Percentiles rank a stretch among this genome's conserved stretches.
phyloP scores from a whole-genome alignment of 495 filamentous ascomycete species.

The Chaetomidium leptoderma region DNA sequence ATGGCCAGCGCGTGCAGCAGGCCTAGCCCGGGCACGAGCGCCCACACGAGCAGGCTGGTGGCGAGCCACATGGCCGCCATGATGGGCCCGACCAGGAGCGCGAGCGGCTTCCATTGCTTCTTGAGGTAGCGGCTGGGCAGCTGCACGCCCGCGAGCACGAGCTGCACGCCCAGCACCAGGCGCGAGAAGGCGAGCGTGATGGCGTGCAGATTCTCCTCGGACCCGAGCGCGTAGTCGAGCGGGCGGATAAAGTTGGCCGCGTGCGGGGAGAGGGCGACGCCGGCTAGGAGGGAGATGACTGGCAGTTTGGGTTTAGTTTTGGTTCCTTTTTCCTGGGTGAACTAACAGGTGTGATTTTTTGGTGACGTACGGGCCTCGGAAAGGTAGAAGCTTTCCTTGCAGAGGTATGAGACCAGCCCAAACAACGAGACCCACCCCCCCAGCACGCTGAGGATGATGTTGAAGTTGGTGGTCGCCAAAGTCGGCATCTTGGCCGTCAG shows the following conservation, averaged over 20 bases:
- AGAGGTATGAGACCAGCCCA: slow-evolving; percentile 80
- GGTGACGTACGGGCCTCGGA: slow-evolving; percentile 73
- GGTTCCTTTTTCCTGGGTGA: neutral
- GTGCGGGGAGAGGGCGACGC: slow-evolving; percentile 71
- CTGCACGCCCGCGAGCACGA: slow-evolving; percentile 86
- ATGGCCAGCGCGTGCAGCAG: slow-evolving; percentile 77
- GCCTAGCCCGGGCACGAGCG: slow-evolving; percentile 63
- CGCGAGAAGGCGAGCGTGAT: slow-evolving; percentile 77
- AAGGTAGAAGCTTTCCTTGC: slow-evolving; percentile 87
- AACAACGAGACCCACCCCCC: slow-evolving; percentile 88
- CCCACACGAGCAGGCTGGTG: slow-evolving; percentile 75
- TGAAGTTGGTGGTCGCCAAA: slow-evolving; percentile 75
- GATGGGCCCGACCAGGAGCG: slow-evolving; percentile 73
- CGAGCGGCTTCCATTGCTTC: slow-evolving; percentile 74
- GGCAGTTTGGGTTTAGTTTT: too few relatives aligned
- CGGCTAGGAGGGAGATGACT: slow-evolving; percentile 83
- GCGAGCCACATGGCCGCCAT: slow-evolving; percentile 89
- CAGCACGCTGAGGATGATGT: slow-evolving; percentile 75
- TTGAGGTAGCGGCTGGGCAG: slow-evolving; percentile 81
- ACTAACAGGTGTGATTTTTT: neutral
- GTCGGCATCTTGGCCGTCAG: slow-evolving; percentile 64
- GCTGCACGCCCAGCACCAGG: slow-evolving; percentile 84
- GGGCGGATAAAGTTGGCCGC: slow-evolving; percentile 75
- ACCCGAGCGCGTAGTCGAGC: slow-evolving; percentile 64
- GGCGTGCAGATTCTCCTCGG: slow-evolving; percentile 37